Evolutionary conservation across 2,329 filamentous ascomycete genomes (phyloP), one percentile per base, ranked within the genome.

Genomic region (Botrytis medusae): DNA sequence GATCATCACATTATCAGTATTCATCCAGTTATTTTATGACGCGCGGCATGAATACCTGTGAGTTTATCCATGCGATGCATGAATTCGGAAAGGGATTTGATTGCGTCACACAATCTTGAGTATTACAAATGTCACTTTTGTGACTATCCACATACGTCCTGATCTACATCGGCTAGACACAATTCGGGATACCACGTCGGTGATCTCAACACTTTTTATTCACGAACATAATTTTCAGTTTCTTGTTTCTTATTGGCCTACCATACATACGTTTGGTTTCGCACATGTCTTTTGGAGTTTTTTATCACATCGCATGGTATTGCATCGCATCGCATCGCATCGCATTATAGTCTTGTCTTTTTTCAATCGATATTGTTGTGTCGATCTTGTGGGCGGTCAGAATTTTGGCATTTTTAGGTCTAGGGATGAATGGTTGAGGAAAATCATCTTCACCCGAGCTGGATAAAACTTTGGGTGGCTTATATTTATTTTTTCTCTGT

Each of bases 121-220:
- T 9, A 46, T 29, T 51, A 25, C 25, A 22, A 3, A 67, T n/a
- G 44, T 29, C 44, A 51, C 32, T 34, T 51, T n/a, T 51, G 51
- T 37, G 44, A 32, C 14, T 67, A 25, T 34, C 34, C 22, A 18
- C 44, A 51, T 14, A 18, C 44, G 37, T 32, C 46, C 32, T 25
- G 22, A 22, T 48, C 32, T 14, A 29, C 48, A n/a, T 40, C 12
- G 4, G 48, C 22, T 37, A 51, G 44, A 51, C 4, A 37, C 22
- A n/a, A 48, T 51, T 48, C 44, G 63, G 63, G 44, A 51, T 51
- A 51, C 63, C 44, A 67, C 63, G 12, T 67, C 44, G 63, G 44
- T 25, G 44, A 67, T 67, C 12, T 29, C 34, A 5, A 44, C 29
- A 48, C 25, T 6, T 65, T 46, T 48, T 34, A 48, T 65, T 34